Evolutionary conservation across 176 grass and related monocot genomes (phyloP), one percentile per base, ranked within the genome.

Genomic region (Oryza glaberrima): DNA sequence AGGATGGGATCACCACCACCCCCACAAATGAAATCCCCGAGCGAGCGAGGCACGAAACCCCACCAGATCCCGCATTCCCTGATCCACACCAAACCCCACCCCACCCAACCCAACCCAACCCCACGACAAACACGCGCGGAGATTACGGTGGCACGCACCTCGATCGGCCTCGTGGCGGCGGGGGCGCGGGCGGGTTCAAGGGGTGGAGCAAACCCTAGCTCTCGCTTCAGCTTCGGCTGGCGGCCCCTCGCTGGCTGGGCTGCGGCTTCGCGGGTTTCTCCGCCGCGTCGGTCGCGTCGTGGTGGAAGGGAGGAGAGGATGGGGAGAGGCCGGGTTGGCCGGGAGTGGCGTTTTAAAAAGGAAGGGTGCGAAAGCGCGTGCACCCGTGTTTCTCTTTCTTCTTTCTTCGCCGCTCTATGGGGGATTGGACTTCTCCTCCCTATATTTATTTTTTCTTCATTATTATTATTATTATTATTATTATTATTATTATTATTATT

Each of bases 61-160:
- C 35, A 40, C 64, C 36, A 35, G 87, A 85, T 85, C 82, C 71
- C 51, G 77, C 88, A 81, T 81, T 89, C 49, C 15, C 46, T 56
- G 81, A 63, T 63, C 58, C 20, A 11, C 58, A 23, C 58, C 58
- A 63, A 61, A 61, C 58, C 6, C 4, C 4, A 38, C 35, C 35
- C 35, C 4, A 36, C 17, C 47, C 45, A 43, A 9, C 9, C 77
- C 16, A 76, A 38, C 60, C 36, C 36, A 5, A 38, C 36, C 35
- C 36, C 36, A 36, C 60, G 30, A 32, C 80, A 34, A 3, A 58
- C 20, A 41, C 87, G 10, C 69, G 5, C 69, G 38, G 30, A 26
- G 12, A 25, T 69, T 56, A 19, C 7, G 36, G 78, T 1, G 40
- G 73, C 66, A 76, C 79, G 81, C 74, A 88, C 86, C 80, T 78